Base-by-base conservation (phyloP, 768 basidiomycete genomes). In the Tulasnella sp. region DNA sequence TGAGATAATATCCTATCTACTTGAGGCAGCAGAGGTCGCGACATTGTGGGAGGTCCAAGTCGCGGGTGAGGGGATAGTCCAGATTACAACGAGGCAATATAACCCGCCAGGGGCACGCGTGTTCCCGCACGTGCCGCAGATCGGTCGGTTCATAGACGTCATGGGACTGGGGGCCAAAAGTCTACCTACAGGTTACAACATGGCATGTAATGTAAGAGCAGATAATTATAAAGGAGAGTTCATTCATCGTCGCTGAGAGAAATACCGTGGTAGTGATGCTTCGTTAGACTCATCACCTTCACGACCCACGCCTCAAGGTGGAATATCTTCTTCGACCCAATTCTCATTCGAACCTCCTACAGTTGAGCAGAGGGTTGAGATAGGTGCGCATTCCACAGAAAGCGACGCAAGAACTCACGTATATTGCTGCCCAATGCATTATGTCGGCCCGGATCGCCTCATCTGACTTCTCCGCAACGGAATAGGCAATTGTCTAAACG, bases 221-320 rank as follows among this genome's bases (percentile, higher is more conserved):
- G 10, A 68, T 68, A 36, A 68, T 27, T 31, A 68, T 68, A 68
- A 2, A 68, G 5, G 31, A 68, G 16, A 14, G 73, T 14, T 74
- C 27, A 36, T 74, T 74, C 73, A 44, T 46, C 40, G 58, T 76
- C 75, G 38, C 76, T 62, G 27, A 77, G 48, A 56, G 76, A 62
- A 62, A 77, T 62, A 34, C 76, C 76, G 34, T 77, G 62, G 34
- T 56, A 77, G 56, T 77, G 76, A 58, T 77, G 76, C 88, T 96
- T 96, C 82, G 94, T 93, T 79, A 96, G 81, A 83, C 90, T 93
- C 97, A 99, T 98, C 58, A 96, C 90, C 84, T 98, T 98, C 42
- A 98, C 94, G 3, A 97, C 94, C 93, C 95, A 99, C 24, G 97
- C 97, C 83, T 99, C 97, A 62, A 99, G 89, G 83, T 99, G 97